These are phyloP conservation scores for Melastoma candidum DNA, from an alignment of 441 rosid genomes.

Conservation along the genomic window DNA sequence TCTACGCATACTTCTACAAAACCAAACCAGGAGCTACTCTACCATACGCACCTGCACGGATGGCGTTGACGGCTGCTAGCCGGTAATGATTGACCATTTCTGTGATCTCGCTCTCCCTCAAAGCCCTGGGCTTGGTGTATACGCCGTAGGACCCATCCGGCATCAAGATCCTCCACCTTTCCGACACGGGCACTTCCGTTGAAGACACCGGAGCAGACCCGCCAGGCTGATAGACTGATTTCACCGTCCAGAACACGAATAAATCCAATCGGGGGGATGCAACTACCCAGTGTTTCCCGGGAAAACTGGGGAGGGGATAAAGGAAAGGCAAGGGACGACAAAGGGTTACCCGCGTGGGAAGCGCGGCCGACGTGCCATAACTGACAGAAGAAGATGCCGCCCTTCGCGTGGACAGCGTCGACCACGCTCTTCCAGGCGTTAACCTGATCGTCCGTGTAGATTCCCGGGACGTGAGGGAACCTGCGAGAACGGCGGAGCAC, in stretches of 20 bases:
- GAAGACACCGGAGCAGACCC: conserved; percentile 2
- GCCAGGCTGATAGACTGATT: conserved; percentile 1
- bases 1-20: background rate
- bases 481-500: background rate
- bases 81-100: conserved; percentile 2
- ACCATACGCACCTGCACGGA: conserved; percentile 44
- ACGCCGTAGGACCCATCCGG: conserved; percentile 14
- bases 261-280: background rate
- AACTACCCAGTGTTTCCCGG: background rate
- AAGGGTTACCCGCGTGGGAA: conserved; percentile 3
- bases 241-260: background rate
- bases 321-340: background rate
- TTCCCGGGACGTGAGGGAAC: conserved; percentile 9
- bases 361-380: conserved; percentile 17
- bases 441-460: conserved; percentile 14
- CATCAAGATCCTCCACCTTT: conserved; percentile 12
- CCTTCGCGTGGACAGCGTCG: conserved; percentile 12
- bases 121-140: conserved; percentile 3
- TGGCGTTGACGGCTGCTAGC: conserved; percentile 35
- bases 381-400: conserved; percentile 15
- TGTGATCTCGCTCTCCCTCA: background rate
- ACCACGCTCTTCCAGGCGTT: conserved; percentile 13
- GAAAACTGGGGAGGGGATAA: background rate
- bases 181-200: background rate
- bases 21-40: background rate